These are phyloP conservation scores for Rutidosis leptorrhynchoides DNA, from an alignment of 129 eudicot genomes.

Conservation along the genomic window DNA sequence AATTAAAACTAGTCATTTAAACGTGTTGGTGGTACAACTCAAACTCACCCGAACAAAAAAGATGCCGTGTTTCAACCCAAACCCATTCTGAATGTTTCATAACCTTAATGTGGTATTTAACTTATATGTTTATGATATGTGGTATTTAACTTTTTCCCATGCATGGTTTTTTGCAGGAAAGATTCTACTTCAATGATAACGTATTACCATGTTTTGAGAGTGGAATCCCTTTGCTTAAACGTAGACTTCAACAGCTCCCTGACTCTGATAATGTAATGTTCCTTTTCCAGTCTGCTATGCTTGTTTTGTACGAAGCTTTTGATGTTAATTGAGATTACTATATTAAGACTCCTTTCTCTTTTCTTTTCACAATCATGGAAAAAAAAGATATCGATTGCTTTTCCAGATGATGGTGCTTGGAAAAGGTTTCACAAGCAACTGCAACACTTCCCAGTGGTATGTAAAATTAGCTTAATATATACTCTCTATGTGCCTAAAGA, in stretches of 20 bases:
- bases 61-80: neutral
- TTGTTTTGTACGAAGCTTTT: neutral
- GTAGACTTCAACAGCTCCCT: conserved; percentile 93
- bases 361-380: neutral
- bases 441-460: conserved; percentile 97
- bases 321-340: conserved; percentile 11
- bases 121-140: conserved; percentile 3
- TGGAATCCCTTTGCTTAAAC: conserved; percentile 90
- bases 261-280: conserved; percentile 87
- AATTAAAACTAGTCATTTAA: neutral
- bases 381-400: conserved; percentile 78
- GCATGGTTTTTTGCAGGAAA: conserved; percentile 52
- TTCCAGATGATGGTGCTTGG: conserved; percentile 99
- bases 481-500: neutral
- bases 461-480: conserved; percentile 4
- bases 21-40: neutral
- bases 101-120: neutral
- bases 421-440: conserved; percentile 97
- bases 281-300: conserved; percentile 7
- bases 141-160: neutral
- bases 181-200: conserved; percentile 95
- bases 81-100: neutral
- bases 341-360: conserved; percentile 22
- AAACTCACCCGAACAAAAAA: neutral
- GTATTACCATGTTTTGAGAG: conserved; percentile 96